Evolutionary conservation across 2,329 filamentous ascomycete species (phyloP).

Genomic region (Bimuria novae-zelandiae): DNA sequence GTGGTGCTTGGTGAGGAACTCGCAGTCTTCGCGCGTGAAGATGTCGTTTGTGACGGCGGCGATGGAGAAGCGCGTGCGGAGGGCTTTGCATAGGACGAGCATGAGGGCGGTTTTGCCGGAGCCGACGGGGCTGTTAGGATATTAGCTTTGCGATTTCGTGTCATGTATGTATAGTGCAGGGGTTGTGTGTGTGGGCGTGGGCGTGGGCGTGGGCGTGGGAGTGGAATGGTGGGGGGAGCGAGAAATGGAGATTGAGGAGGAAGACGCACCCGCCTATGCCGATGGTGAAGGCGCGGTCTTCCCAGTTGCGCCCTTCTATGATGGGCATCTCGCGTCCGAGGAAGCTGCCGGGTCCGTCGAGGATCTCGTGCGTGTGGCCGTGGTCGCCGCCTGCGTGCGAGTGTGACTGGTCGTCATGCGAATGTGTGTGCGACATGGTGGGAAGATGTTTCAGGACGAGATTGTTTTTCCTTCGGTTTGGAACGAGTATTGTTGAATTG

Average conservation of each 20-base stretch:
- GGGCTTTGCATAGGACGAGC: slow-evolving; percentile 85
- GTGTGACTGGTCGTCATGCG: slow-evolving; percentile 50
- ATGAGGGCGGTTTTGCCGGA: slow-evolving; percentile 97
- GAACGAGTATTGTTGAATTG: neutral
- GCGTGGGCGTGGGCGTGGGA: too few species aligned
- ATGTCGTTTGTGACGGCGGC: slow-evolving; percentile 99
- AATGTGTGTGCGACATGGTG: slow-evolving; percentile 40
- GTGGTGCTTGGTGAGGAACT: slow-evolving; percentile 87
- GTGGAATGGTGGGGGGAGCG: too few species aligned
- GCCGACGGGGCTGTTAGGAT: slow-evolving; percentile 91
- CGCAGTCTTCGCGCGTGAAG: slow-evolving; percentile 96
- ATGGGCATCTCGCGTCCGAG: slow-evolving; percentile 91
- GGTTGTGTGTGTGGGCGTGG: too few species aligned
- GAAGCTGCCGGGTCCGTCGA: slow-evolving; percentile 90
- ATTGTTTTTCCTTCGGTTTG: neutral
- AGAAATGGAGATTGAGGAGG: too few species aligned
- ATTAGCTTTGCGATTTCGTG: too few species aligned
- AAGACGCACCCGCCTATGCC: slow-evolving; percentile 88
- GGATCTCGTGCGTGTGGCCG: slow-evolving; percentile 94
- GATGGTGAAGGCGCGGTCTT: slow-evolving; percentile 87
- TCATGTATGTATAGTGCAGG: too few species aligned
- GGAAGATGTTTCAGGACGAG: neutral
- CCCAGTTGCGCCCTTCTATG: slow-evolving; percentile 84
- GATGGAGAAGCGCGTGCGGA: slow-evolving; percentile 81
- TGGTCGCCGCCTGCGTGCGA: slow-evolving; percentile 67